These are phyloP conservation scores for Psidium friedrichsthalianum DNA, from an alignment of 345 rosid genomes.

Conservation along the genomic window DNA sequence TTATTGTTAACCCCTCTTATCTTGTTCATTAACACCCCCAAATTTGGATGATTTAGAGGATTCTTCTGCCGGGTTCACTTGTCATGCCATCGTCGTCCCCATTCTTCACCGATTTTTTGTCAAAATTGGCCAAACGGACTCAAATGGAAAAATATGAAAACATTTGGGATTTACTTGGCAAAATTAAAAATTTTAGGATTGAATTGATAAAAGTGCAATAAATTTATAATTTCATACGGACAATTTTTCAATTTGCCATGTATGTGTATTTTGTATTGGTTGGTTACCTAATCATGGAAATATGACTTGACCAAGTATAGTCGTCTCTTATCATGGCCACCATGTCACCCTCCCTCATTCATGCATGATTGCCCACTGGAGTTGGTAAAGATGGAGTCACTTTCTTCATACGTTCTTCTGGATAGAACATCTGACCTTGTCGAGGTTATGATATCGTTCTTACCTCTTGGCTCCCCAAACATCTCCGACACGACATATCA, in stretches of 20 bases:
- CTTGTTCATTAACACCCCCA: neutral
- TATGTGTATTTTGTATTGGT: neutral
- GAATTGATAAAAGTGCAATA: no score
- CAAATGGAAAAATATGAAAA: no score
- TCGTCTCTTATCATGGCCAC: neutral
- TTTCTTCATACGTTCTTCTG: neutral
- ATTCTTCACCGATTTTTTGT: no score
- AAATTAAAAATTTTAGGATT: no score
- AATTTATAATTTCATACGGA: no score
- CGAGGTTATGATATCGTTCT: neutral
- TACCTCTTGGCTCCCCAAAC: neutral
- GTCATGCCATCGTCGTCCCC: neutral
- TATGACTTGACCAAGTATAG: neutral
- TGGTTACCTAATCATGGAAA: neutral
- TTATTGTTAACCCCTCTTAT: neutral
- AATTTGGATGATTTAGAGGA: neutral
- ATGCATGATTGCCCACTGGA: neutral
- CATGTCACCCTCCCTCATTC: neutral
- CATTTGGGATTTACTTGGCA: no score
- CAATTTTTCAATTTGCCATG: neutral
- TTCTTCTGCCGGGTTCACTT: neutral
- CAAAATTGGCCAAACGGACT: no score
- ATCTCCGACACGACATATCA: neutral
- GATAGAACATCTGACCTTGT: neutral
- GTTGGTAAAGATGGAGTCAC: neutral